Conservation (phyloP, 306 rosid species). For the Heteromeles arbutifolia region DNA sequence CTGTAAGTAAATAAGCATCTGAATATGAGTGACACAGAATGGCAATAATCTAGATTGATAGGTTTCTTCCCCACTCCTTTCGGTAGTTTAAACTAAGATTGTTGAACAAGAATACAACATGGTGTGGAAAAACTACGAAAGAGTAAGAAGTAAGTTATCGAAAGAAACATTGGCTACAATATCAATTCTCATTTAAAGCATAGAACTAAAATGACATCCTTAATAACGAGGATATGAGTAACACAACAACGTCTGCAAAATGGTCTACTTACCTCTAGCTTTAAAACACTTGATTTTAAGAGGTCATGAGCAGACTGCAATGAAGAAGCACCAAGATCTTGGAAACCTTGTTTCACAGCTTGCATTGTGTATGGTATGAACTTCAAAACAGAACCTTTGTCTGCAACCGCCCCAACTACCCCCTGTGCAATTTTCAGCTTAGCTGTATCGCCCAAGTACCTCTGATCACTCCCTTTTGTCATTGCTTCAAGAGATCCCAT, state of each 20-base stretch:
- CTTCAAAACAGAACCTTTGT: slow-evolving; percentile 89
- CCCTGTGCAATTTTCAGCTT: slow-evolving; percentile 95
- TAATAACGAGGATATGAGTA: background rate
- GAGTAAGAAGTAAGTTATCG: background rate
- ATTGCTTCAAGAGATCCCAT: slow-evolving; percentile 99
- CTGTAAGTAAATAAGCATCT: too few relatives aligned
- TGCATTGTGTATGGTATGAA: slow-evolving; percentile 89
- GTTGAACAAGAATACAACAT: background rate
- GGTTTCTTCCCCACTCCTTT: background rate
- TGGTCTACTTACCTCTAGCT: slow-evolving; percentile 72
- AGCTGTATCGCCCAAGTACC: slow-evolving; percentile 81
- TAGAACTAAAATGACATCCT: background rate
- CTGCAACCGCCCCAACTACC: slow-evolving; percentile 92
- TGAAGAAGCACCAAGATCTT: slow-evolving; percentile 89
- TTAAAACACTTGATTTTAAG: slow-evolving; percentile 51
- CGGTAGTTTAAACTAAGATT: background rate
- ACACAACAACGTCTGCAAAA: background rate
- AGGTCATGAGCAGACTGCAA: slow-evolving; percentile 82
- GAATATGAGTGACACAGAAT: background rate
- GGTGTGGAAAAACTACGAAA: background rate
- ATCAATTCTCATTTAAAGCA: background rate
- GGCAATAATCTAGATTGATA: background rate
- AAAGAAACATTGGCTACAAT: background rate
- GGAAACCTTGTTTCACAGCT: slow-evolving; percentile 98
- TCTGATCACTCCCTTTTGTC: slow-evolving; percentile 88